Conservation (phyloP, 805 yeast genomes). For the Yarrowia sp. region DNA sequence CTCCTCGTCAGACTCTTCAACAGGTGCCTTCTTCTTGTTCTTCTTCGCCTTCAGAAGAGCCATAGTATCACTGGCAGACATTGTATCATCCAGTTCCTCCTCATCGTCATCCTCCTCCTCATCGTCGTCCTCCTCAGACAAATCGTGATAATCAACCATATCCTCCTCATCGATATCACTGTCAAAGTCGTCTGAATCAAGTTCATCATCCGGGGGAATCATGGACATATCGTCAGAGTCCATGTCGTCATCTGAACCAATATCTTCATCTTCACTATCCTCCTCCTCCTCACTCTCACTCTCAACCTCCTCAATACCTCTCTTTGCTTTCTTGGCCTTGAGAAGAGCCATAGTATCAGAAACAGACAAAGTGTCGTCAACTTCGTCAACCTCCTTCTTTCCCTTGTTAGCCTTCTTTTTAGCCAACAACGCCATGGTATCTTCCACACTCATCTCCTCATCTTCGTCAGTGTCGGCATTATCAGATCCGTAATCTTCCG, state of each 20-base stretch:
- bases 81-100: background rate
- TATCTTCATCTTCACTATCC: background rate
- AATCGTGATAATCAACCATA: slow-evolving; percentile 48
- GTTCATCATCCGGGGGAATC: slow-evolving; percentile 17
- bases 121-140: slow-evolving; percentile 44
- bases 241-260: background rate
- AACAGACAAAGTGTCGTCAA: slow-evolving; percentile 7
- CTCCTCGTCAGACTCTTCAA: slow-evolving; percentile 47
- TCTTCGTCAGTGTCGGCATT: no score
- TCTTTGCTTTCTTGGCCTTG: slow-evolving; percentile 19
- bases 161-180: slow-evolving; percentile 39
- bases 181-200: slow-evolving; percentile 14
- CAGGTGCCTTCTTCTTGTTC: slow-evolving; percentile 50
- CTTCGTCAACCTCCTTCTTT: background rate
- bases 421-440: slow-evolving; percentile 51
- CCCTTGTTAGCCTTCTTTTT: background rate
- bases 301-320: slow-evolving; percentile 10
- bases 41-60: slow-evolving; percentile 42
- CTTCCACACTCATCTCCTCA: slow-evolving; percentile 36
- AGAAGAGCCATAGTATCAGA: slow-evolving; percentile 13
- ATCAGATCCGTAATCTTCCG: slow-evolving; percentile 21
- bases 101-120: slow-evolving; percentile 8
- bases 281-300: background rate
- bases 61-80: slow-evolving; percentile 44
- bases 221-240: background rate